Evolutionary conservation across 306 rosid species (phyloP).

Genomic region (Psophocarpus tetragonolobus): DNA sequence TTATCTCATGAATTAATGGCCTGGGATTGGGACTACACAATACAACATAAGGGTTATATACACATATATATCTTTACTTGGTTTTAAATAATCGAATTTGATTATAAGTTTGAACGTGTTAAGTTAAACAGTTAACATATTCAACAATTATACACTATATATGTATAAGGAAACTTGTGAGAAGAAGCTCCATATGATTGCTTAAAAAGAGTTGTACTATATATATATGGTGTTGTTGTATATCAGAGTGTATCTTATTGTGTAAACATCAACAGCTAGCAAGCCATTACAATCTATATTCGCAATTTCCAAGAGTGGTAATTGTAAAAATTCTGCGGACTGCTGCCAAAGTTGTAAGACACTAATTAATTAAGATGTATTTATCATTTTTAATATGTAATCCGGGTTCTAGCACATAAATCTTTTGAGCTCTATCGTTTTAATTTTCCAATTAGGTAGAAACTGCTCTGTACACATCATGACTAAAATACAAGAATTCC

Average conservation of each 20-base stretch:
- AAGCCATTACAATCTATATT: neutral
- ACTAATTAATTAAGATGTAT: too few relatives aligned
- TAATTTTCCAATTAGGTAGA: constrained; percentile 15
- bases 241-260: too few relatives aligned
- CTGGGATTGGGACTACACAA: constrained; percentile 22
- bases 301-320: neutral
- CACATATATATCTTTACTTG: neutral
- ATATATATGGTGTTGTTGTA: too few relatives aligned
- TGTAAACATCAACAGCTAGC: neutral
- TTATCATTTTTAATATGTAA: neutral
- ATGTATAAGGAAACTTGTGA: too few relatives aligned
- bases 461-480: neutral
- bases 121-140: too few relatives aligned
- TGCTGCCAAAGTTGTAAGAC: neutral
- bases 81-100: too few relatives aligned
- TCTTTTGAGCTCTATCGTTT: neutral
- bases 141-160: too few relatives aligned
- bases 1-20: neutral
- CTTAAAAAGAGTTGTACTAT: neutral
- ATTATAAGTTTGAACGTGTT: too few relatives aligned
- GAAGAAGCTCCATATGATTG: too few relatives aligned
- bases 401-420: neutral
- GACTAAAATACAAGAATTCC: constrained; percentile 60
- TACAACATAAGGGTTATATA: neutral
- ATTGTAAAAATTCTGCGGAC: neutral